A percentile compares a stretch with the other conserved stretches of the same genome.
Conservation (phyloP, 2,329 filamentous ascomycete species). For the Thelonectria rubi region DNA sequence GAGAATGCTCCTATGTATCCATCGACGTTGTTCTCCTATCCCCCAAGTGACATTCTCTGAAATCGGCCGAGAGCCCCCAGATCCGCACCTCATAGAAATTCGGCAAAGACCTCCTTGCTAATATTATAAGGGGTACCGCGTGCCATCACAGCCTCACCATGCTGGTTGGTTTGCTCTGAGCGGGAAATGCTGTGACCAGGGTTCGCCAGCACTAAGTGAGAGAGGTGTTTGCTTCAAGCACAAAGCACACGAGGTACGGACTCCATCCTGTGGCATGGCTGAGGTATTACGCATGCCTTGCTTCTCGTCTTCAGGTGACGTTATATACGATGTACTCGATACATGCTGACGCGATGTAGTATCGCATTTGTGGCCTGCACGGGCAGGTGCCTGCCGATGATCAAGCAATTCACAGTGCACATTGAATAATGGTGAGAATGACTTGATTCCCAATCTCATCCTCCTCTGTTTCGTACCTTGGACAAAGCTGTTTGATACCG, state of each 20-base stretch:
- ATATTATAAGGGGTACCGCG: neutral
- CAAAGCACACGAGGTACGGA: neutral
- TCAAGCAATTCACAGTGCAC: too few species aligned
- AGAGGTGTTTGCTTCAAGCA: neutral
- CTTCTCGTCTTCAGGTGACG: neutral
- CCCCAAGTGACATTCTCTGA: slow-evolving; percentile 3
- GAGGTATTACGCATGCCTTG: neutral
- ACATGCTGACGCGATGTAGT: neutral
- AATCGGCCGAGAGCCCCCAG: slow-evolving; percentile 13
- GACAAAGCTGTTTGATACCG: too few species aligned
- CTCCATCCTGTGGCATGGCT: neutral
- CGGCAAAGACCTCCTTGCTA: neutral
- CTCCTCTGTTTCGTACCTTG: too few species aligned
- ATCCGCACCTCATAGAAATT: neutral
- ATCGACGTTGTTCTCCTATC: slow-evolving; percentile 23
- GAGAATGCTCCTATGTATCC: too few species aligned
- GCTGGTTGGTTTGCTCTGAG: neutral
- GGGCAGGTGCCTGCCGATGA: too few species aligned
- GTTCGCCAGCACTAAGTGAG: neutral
- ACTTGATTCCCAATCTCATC: too few species aligned
- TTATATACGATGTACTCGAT: neutral
- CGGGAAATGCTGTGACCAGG: neutral
- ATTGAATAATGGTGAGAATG: too few species aligned
- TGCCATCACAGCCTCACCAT: neutral
- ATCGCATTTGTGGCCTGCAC: neutral